Conservation (phyloP, 2,329 filamentous ascomycete genomes). For the Cladobotryum protrusum region DNA sequence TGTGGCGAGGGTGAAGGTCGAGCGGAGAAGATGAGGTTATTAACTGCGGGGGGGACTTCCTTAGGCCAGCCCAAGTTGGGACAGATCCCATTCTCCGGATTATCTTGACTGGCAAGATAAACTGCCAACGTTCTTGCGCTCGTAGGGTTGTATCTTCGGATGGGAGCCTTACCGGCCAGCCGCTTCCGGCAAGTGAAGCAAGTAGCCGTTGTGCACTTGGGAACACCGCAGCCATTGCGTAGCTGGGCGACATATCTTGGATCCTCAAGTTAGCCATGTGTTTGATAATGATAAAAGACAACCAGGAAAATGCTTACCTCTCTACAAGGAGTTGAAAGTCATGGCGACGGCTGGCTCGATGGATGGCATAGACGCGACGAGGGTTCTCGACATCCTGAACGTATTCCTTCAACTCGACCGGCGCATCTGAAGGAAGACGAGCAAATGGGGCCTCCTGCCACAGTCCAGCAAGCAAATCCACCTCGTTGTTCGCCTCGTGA, state of each 20-base stretch:
- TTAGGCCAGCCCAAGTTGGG: conserved; percentile 39
- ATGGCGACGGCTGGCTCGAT: conserved; percentile 55
- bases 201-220: conserved; percentile 64
- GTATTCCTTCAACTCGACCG: conserved; percentile 48
- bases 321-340: conserved; percentile 62
- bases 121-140: conserved; percentile 77
- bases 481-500: conserved; percentile 28
- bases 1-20: conserved; percentile 16
- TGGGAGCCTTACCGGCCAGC: conserved; percentile 58
- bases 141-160: conserved; percentile 71
- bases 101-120: conserved; percentile 72
- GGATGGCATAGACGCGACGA: conserved; percentile 53
- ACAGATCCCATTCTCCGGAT: conserved; percentile 67
- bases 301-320: conserved; percentile 40
- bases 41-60: conserved; percentile 38
- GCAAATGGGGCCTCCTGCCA: conserved; percentile 58
- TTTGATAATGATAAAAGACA: not conserved
- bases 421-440: conserved; percentile 54
- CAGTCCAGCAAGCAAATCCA: conserved; percentile 49
- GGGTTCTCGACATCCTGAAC: conserved; percentile 57
- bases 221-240: conserved; percentile 69
- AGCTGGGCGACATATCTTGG: conserved; percentile 72
- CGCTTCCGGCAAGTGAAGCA: conserved; percentile 75
- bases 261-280: not conserved
- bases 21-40: conserved; percentile 40